These are phyloP conservation scores for Ballota nigra DNA, from an alignment of 257 asterid species.

Conservation along the genomic window DNA sequence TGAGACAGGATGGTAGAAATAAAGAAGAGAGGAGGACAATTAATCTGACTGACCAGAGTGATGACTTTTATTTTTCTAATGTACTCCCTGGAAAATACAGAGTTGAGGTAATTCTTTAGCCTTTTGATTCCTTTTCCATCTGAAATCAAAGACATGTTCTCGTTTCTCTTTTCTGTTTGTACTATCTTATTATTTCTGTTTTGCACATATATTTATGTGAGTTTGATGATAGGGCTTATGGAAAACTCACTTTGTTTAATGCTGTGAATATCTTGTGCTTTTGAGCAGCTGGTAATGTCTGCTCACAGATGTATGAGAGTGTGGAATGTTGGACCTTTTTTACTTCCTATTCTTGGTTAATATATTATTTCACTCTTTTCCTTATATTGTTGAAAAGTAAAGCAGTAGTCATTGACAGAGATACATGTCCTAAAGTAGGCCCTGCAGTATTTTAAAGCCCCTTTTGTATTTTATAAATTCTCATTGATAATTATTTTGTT, in stretches of 20 bases:
- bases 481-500: slow-evolving; percentile 18
- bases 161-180: background rate
- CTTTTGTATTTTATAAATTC: background rate
- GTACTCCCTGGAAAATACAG: slow-evolving; percentile 91
- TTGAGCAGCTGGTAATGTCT: slow-evolving; percentile 13
- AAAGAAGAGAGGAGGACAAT: slow-evolving; percentile 47
- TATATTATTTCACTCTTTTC: background rate
- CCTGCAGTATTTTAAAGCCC: slow-evolving; percentile 15
- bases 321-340: background rate
- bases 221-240: too few relatives aligned
- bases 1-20: slow-evolving; percentile 55
- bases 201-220: background rate
- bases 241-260: background rate
- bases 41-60: slow-evolving; percentile 58
- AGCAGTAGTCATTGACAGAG: slow-evolving; percentile 7
- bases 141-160: background rate
- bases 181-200: slow-evolving; percentile 5
- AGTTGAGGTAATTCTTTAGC: slow-evolving; percentile 68
- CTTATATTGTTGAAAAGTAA: background rate
- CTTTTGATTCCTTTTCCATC: slow-evolving; percentile 23
- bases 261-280: background rate
- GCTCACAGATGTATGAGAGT: slow-evolving; percentile 8
- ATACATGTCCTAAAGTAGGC: slow-evolving; percentile 3
- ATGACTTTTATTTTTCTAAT: slow-evolving; percentile 63
- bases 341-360: background rate